Evolutionary conservation across 306 rosid genomes (phyloP), one percentile per base, ranked within the genome.

Genomic region (Trifolium fragiferum): DNA sequence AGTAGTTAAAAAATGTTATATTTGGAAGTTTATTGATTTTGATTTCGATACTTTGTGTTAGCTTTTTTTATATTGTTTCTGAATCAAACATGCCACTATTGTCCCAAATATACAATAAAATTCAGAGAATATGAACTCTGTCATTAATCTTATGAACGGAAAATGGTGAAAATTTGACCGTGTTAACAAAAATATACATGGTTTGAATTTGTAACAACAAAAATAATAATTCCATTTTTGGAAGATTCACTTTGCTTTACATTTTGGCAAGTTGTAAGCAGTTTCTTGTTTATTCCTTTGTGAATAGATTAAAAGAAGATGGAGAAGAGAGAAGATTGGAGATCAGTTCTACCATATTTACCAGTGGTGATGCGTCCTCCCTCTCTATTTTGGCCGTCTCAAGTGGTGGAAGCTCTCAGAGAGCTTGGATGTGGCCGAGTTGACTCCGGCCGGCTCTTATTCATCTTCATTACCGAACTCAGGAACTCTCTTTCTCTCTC

Each of bases 381-480:
- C 15, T 53, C 83, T 62, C 83, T 87, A 1, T 88, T 84, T 81
- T 93, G 98, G 98, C 94, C 98, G 0, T 80, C 97, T 0, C 89
- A 87, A 67, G 88, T 70, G 49, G 84, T 87, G 27, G 89, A 89
- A 68, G 20, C 84, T 8, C 92, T 93, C 68, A 84, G 74, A 44
- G 82, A 77, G 10, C 74, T 93, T 55, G 81, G 78, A 6, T 70
- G 14, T 35, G 96, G 93, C 8, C 77, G 75, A 15, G 81, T 93
- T 4, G 47, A 76, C 82, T 78, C 94, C 0, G 96, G 92, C 12
- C 83, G 80, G 7, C 75, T 64, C 68, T 78, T 93, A 10, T 85
- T 79, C 84, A 23, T 7, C 60, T 82, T 87, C 78, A 88, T 91
- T 76, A 80, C 92, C 13, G 76, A 82, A 50, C 84, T 93, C 81